Conservation (phyloP, 768 basidiomycete species). For the Roridomyces roridus region DNA sequence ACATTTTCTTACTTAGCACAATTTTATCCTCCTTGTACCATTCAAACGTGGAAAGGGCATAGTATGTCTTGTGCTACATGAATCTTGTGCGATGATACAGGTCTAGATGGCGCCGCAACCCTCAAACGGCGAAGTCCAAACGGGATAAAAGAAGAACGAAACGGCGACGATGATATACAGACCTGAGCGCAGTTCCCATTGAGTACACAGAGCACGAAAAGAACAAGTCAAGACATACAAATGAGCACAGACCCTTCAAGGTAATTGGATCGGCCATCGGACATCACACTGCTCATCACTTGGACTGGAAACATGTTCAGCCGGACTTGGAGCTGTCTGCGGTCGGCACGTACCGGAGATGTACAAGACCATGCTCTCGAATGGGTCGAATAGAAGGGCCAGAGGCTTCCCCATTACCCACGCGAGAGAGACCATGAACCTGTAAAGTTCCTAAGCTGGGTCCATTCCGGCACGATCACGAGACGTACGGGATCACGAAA, state of each 20-base stretch:
- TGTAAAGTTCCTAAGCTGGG: slow-evolving; percentile 28
- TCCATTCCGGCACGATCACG: neutral
- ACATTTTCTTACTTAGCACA: neutral
- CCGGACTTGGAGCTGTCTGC: neutral
- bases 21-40: no score
- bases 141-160: slow-evolving; percentile 74
- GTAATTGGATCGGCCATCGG: slow-evolving; percentile 91
- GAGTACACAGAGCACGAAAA: neutral
- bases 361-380: slow-evolving; percentile 69
- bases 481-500: slow-evolving; percentile 65
- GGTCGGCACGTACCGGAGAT: slow-evolving; percentile 52
- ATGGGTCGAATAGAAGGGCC: slow-evolving; percentile 86
- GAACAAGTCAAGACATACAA: slow-evolving; percentile 42
- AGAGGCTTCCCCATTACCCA: slow-evolving; percentile 85
- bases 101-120: no score
- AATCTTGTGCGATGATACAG: no score
- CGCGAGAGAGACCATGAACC: slow-evolving; percentile 75
- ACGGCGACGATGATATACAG: slow-evolving; percentile 78
- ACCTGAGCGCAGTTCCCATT: slow-evolving; percentile 43
- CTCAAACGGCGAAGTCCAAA: slow-evolving; percentile 29
- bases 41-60: no score
- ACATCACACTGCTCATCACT: slow-evolving; percentile 85
- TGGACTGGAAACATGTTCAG: slow-evolving; percentile 50
- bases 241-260: slow-evolving; percentile 88
- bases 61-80: no score